phyloP scores from a whole-genome alignment of 1,284 basidiomycete species.

The Ceraceosorus guamensis region DNA sequence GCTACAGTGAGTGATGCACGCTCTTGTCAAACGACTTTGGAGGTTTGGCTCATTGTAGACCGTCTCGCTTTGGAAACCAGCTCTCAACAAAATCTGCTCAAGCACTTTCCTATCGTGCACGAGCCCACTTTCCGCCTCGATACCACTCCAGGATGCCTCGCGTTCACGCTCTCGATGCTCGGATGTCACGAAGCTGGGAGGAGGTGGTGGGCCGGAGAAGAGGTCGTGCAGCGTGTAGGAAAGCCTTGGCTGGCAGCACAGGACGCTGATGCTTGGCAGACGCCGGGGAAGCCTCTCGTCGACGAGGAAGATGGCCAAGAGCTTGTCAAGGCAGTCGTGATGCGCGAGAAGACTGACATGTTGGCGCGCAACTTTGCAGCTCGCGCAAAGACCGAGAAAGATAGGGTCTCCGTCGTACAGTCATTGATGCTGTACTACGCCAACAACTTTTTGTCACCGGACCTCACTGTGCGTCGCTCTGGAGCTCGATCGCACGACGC shows the following conservation, averaged over 20 bases:
- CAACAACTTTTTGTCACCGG: constrained; percentile 32
- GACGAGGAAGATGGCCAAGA: constrained; percentile 39
- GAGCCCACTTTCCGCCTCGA: constrained; percentile 40
- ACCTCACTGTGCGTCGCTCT: constrained; percentile 18
- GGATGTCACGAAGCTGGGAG: constrained; percentile 32
- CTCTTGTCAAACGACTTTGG: too few relatives aligned
- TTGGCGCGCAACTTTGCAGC: constrained; percentile 29
- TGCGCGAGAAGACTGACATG: constrained; percentile 37
- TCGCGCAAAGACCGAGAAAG: constrained; percentile 25
- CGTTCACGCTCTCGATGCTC: constrained; percentile 37
- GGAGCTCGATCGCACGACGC: constrained; percentile 28
- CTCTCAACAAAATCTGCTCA: constrained; percentile 36
- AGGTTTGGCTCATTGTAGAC: too few relatives aligned
- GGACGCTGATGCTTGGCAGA: too few relatives aligned
- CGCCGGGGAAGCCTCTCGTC: constrained; percentile 2
- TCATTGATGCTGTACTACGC: constrained; percentile 30
- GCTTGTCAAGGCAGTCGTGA: constrained; percentile 37
- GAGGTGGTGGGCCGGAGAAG: constrained; percentile 39
- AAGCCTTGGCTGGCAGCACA: background rate
- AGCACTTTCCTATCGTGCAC: constrained; percentile 37
- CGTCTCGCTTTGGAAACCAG: too few relatives aligned
- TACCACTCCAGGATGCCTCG: constrained; percentile 31
- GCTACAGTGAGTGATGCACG: constrained; percentile 12
- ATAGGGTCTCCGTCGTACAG: constrained; percentile 36
- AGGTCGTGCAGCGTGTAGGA: constrained; percentile 27